A percentile compares a stretch with the other conserved stretches of the same genome.
phyloP scores from a whole-genome alignment of 2,329 filamentous ascomycete genomes.

The Didymosphaeria variabile region DNA sequence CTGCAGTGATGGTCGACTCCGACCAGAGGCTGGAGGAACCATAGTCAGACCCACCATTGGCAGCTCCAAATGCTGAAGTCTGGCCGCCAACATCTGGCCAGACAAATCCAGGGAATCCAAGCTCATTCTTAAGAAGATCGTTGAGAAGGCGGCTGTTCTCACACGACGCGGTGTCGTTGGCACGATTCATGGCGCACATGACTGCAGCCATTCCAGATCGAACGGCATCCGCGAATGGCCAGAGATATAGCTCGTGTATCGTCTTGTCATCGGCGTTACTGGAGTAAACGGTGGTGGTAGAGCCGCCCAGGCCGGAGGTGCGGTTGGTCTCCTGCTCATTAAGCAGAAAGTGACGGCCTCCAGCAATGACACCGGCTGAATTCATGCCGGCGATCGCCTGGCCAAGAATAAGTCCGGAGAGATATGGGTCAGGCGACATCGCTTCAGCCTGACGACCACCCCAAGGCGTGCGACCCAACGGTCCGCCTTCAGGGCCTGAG shows the following conservation, averaged over 20 bases:
- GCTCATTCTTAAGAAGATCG: slow-evolving; percentile 79
- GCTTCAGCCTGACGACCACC: not conserved
- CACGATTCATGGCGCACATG: slow-evolving; percentile 76
- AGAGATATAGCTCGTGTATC: slow-evolving; percentile 78
- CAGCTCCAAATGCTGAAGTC: slow-evolving; percentile 72
- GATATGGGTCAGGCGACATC: slow-evolving; percentile 71
- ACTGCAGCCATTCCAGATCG: slow-evolving; percentile 76
- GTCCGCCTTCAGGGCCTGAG: slow-evolving; percentile 2
- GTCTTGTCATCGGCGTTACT: slow-evolving; percentile 76
- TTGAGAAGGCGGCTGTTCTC: slow-evolving; percentile 82
- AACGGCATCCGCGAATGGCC: slow-evolving; percentile 86
- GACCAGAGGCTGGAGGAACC: slow-evolving; percentile 6
- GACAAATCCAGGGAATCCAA: slow-evolving; percentile 84
- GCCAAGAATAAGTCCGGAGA: slow-evolving; percentile 77
- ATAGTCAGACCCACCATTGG: slow-evolving; percentile 72
- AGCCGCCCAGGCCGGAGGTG: slow-evolving; percentile 43
- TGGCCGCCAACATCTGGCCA: slow-evolving; percentile 71
- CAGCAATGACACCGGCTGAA: slow-evolving; percentile 74
- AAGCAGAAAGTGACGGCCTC: slow-evolving; percentile 68
- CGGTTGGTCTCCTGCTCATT: slow-evolving; percentile 67
- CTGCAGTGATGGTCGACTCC: not conserved
- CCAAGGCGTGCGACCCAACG: not conserved
- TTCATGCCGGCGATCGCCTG: slow-evolving; percentile 79
- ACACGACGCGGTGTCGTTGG: slow-evolving; percentile 62
- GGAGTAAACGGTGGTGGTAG: slow-evolving; percentile 64